Evolutionary conservation across 2,329 filamentous ascomycete genomes (phyloP).

Genomic region (Scedosporium dehoogii): DNA sequence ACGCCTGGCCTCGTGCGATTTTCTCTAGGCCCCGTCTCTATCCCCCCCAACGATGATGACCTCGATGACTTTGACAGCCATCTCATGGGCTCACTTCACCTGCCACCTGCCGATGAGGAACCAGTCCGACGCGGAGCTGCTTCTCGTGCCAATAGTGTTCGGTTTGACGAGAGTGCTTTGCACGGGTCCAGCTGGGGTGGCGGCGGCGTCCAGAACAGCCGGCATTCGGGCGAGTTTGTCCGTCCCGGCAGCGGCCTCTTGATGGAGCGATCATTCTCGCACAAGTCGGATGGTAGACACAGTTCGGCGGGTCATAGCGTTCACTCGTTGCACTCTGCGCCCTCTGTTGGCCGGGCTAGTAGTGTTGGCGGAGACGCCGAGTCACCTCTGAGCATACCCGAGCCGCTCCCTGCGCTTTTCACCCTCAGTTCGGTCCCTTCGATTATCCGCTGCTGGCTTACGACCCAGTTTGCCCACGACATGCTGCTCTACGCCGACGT

Average conservation of each 20-base stretch:
- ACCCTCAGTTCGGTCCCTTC: constrained; percentile 82
- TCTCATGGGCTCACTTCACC: constrained; percentile 68
- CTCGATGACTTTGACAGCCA: constrained; percentile 81
- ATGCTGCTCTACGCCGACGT: constrained; percentile 84
- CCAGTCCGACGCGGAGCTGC: constrained; percentile 75
- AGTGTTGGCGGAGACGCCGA: constrained; percentile 77
- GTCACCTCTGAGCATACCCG: constrained; percentile 61
- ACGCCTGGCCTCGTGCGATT: background rate
- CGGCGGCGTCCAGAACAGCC: constrained; percentile 37
- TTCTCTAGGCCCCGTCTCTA: constrained; percentile 61
- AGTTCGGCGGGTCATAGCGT: constrained; percentile 84
- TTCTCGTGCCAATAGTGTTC: constrained; percentile 91
- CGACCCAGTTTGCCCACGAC: constrained; percentile 79
- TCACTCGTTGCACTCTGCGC: constrained; percentile 58
- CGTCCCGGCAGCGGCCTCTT: constrained; percentile 75
- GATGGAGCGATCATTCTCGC: constrained; percentile 84
- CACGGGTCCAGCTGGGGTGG: constrained; percentile 74
- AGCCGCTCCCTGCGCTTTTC: constrained; percentile 74
- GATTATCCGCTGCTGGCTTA: constrained; percentile 93
- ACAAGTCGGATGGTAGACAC: constrained; percentile 91
- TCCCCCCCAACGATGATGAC: constrained; percentile 72
- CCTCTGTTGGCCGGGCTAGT: constrained; percentile 66
- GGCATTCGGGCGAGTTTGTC: constrained; percentile 73
- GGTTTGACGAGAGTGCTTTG: constrained; percentile 92
- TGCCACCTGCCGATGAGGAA: constrained; percentile 75